Evolutionary conservation across 2,329 filamentous ascomycete species (phyloP).

Genomic region (Geoglossum cookeanum): DNA sequence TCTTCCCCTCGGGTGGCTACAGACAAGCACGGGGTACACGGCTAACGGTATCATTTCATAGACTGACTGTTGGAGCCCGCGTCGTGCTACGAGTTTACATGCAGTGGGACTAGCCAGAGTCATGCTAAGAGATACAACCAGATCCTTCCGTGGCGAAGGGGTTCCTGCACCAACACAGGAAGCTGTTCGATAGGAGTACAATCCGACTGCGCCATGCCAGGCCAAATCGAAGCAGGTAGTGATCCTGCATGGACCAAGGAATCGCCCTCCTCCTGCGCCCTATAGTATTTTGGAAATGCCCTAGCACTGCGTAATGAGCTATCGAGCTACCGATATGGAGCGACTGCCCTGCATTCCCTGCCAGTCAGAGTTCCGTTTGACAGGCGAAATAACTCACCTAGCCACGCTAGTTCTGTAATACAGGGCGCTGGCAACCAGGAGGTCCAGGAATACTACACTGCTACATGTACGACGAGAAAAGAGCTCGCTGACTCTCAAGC

Average conservation of each 20-base stretch:
- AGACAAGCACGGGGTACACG: not conserved
- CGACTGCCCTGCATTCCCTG: not conserved
- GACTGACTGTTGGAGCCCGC: constrained; percentile 38
- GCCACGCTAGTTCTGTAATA: not conserved
- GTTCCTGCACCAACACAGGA: not conserved
- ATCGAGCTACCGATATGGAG: not conserved
- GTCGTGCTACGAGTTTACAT: constrained; percentile 40
- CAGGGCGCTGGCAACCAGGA: not conserved
- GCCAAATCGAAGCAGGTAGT: constrained; percentile 28
- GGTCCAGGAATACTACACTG: not conserved
- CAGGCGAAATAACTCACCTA: not conserved
- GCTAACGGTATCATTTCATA: not conserved
- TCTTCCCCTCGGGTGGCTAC: not conserved
- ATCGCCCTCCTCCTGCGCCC: not conserved
- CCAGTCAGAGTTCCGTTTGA: not conserved
- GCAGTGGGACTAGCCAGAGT: constrained; percentile 38
- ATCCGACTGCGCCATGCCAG: constrained; percentile 34
- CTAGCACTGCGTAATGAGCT: not conserved
- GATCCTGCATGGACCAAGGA: constrained; percentile 20
- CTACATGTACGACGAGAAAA: not conserved
- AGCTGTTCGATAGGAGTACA: constrained; percentile 24
- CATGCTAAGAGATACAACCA: constrained; percentile 9
- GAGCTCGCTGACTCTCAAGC: not conserved
- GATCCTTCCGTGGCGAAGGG: constrained; percentile 37
- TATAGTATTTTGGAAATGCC: not conserved